Conservation (phyloP, 169 alveolate genomes). For the Cryptosporidium meleagridis region DNA sequence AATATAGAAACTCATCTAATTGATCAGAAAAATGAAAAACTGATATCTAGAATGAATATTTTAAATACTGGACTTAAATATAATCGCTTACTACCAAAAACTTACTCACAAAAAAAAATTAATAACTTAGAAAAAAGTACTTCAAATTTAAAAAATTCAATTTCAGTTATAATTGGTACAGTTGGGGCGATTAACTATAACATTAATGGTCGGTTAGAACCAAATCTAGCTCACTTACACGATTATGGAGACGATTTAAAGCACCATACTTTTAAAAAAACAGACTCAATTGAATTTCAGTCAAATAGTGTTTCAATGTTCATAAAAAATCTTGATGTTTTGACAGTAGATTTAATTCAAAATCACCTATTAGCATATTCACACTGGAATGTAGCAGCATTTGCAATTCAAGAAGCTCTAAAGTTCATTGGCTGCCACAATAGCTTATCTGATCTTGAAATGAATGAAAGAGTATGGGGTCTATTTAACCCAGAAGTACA, state of each 20-base stretch:
- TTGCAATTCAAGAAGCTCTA: slow-evolving; percentile 67
- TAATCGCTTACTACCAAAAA: background rate
- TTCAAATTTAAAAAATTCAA: slow-evolving; percentile 20
- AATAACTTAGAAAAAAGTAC: slow-evolving; percentile 46
- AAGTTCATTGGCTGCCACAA: slow-evolving; percentile 67
- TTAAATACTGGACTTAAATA: background rate
- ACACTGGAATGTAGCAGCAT: slow-evolving; percentile 75
- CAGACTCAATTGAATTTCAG: background rate
- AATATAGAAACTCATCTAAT: background rate
- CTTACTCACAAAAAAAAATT: background rate
- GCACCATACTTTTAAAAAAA: background rate
- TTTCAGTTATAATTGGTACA: slow-evolving; percentile 47
- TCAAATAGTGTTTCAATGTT: slow-evolving; percentile 37
- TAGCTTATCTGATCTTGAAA: background rate
- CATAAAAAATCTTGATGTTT: slow-evolving; percentile 12
- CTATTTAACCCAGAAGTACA: slow-evolving; percentile 21
- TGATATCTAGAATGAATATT: slow-evolving; percentile 21
- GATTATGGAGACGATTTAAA: background rate
- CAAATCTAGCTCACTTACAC: background rate
- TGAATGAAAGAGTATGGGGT: slow-evolving; percentile 4
- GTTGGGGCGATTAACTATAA: slow-evolving; percentile 40
- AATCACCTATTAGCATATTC: slow-evolving; percentile 55
- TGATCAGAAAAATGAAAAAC: background rate
- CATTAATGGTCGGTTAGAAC: background rate
- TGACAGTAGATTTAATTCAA: slow-evolving; percentile 26